These are phyloP conservation scores for Mitragyna speciosa DNA, from an alignment of 257 asterid species.

Conservation along the genomic window DNA sequence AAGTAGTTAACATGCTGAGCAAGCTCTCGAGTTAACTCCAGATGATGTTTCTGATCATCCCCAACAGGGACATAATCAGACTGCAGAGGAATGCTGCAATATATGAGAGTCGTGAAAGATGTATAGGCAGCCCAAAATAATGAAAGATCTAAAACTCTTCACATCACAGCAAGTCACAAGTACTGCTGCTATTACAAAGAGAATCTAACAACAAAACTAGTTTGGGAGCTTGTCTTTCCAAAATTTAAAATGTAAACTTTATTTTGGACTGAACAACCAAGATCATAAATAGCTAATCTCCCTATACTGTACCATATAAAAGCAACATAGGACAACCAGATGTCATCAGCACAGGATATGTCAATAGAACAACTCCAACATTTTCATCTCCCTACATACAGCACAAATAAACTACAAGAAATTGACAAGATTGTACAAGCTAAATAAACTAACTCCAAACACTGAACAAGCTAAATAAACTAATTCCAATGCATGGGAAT, in stretches of 20 bases:
- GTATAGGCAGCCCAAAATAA: conserved; percentile 7
- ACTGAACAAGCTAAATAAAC: not conserved
- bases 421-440: not conserved
- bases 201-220: not conserved
- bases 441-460: not conserved
- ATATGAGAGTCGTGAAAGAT: conserved; percentile 37
- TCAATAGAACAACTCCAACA: conserved; percentile 92
- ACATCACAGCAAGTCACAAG: not conserved
- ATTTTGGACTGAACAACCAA: not conserved
- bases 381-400: conserved; percentile 80
- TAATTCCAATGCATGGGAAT: not conserved
- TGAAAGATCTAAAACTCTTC: not conserved
- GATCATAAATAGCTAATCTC: conserved; percentile 3
- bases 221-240: not conserved
- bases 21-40: conserved; percentile 88
- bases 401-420: conserved; percentile 2
- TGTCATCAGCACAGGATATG: conserved; percentile 97
- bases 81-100: conserved; percentile 55
- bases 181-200: not conserved
- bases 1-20: conserved; percentile 87
- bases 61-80: conserved; percentile 98
- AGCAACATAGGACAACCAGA: conserved; percentile 42
- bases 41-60: conserved; percentile 97
- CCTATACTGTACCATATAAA: not conserved
- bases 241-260: not conserved